Evolutionary conservation across 78 protist species (phyloP).

Genomic region (Anaeramoeba ignava): DNA sequence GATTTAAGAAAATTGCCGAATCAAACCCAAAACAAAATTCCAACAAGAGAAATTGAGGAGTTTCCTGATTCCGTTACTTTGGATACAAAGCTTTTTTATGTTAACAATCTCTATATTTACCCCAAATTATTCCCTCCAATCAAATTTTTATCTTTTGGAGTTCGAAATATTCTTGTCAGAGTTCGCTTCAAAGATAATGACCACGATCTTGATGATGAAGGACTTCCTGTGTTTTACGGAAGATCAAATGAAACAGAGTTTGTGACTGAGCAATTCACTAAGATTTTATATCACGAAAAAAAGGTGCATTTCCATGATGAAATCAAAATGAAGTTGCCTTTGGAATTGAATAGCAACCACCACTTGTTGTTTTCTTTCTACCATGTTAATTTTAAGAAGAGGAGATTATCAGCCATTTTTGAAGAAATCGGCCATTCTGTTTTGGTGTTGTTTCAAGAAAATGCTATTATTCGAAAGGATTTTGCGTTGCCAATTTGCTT

Average conservation of each 20-base stretch:
- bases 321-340: background rate
- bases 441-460: no score
- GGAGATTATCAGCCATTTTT: background rate
- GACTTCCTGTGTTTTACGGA: background rate
- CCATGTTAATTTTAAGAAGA: background rate
- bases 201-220: background rate
- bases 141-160: background rate
- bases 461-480: no score
- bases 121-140: background rate
- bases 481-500: no score
- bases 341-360: background rate
- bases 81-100: no score
- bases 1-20: background rate
- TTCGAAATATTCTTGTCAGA: background rate
- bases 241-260: background rate
- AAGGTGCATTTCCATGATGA: background rate
- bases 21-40: background rate
- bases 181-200: background rate
- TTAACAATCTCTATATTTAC: background rate
- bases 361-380: background rate
- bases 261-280: background rate
- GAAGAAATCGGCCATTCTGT: background rate
- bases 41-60: background rate
- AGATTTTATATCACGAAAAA: background rate
- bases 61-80: no score